phyloP scores from a whole-genome alignment of 441 rosid species.

The Theobroma grandiflorum region DNA sequence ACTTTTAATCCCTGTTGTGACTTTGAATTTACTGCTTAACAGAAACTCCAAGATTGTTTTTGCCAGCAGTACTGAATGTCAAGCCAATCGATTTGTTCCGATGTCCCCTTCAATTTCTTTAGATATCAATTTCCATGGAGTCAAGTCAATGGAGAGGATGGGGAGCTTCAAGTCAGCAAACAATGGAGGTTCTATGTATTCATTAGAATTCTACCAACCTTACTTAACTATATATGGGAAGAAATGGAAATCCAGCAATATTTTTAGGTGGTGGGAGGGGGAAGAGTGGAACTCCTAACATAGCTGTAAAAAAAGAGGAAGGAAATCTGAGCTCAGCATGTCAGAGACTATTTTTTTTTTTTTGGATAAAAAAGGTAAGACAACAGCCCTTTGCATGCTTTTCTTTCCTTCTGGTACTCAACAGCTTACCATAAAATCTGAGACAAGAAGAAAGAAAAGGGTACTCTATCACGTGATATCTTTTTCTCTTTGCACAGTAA shows the following conservation, averaged over 20 bases:
- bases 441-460: background rate
- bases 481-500: background rate
- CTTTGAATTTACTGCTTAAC: background rate
- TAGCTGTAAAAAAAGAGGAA: background rate
- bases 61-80: background rate
- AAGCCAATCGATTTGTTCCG: background rate
- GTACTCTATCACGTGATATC: background rate
- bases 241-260: slow-evolving; percentile 1
- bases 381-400: background rate
- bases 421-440: background rate
- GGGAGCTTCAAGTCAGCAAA: background rate
- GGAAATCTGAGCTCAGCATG: background rate
- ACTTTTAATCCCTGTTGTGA: background rate
- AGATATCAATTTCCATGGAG: background rate
- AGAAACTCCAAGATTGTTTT: background rate
- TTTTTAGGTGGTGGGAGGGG: background rate
- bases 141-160: slow-evolving; percentile 1
- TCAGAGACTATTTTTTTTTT: background rate
- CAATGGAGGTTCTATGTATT: background rate
- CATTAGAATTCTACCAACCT: background rate
- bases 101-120: background rate
- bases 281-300: background rate
- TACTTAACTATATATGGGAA: background rate
- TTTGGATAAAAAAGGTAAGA: background rate
- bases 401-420: background rate